Base-by-base conservation (phyloP, 768 basidiomycete species). In the Tremella mesenterica region DNA sequence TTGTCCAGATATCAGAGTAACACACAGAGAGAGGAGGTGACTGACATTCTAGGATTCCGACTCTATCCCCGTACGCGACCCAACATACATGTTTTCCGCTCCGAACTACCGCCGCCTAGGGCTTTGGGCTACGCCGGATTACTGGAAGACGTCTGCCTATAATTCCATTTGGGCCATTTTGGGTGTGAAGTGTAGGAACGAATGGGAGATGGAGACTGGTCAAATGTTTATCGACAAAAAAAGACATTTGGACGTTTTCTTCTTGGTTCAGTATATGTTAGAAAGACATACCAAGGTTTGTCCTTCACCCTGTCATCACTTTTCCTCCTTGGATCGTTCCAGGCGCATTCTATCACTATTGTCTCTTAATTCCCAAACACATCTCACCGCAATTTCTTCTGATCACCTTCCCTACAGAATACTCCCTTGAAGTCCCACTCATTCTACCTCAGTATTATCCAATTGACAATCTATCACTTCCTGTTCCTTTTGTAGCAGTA, bases 151-250 rank as follows among this genome's bases (percentile, higher is more conserved):
- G 18, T 63, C 63, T 18, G 67, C 61, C 6, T 64, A 64, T 26
- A 71, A 71, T 34, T 61, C 73, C 0, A 73, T 77, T 38, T 76
- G 76, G 76, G 60, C 71, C 2, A 72, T 76, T 45, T 58, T 76
- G 33, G 75, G 74, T 29, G 70, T 75, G 1, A 71, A 76, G 44
- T 77, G 77, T 50, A 57, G 76, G 10, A 75, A 77, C 56, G 76
- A 78, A 56, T 77, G 72, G 74, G 75, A 77, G 49, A 69, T 72
- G 58, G 77, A 78, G 45, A 75, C 77, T 9, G 76, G 76, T 3
- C 76, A 77, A 58, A 72, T 78, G 52, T 60, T 78, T 38, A 64
- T 78, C 38, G 74, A 76, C 58, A 78, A 77, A 52, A 55, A 67
- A 28, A 43, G 59, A 10, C 76, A 78, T 52, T 60, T 77, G 21